These are phyloP conservation scores for Theobroma cacao DNA, from an alignment of 345 rosid species.

Conservation along the genomic window DNA sequence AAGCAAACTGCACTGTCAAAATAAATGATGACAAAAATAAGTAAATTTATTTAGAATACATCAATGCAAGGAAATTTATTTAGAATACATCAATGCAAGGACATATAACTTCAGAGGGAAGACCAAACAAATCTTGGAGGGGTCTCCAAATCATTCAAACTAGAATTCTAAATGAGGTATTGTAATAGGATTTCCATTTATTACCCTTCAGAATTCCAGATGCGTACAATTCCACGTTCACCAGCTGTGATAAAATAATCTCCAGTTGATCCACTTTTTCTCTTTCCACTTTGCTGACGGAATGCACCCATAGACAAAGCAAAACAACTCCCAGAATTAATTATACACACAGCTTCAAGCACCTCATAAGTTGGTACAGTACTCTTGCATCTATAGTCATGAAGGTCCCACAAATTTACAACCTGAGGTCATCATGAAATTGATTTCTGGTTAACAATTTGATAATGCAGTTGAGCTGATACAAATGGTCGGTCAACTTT, in stretches of 20 bases:
- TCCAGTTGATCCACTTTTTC: slow-evolving; percentile 31
- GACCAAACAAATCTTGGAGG: background rate
- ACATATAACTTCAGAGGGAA: background rate
- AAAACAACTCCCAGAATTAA: slow-evolving; percentile 51
- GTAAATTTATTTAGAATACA: slow-evolving; percentile 8
- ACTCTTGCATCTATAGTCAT: slow-evolving; percentile 61
- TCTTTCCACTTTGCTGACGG: slow-evolving; percentile 42
- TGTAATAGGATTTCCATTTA: background rate
- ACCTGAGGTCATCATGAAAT: slow-evolving; percentile 49
- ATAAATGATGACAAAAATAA: slow-evolving; percentile 22
- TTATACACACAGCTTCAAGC: slow-evolving; percentile 67
- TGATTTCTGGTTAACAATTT: slow-evolving; percentile 7
- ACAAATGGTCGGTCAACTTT: background rate
- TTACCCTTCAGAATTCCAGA: slow-evolving; percentile 91
- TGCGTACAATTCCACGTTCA: slow-evolving; percentile 78
- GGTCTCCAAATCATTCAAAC: background rate
- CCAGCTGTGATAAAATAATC: slow-evolving; percentile 74
- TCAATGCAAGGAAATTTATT: slow-evolving; percentile 4
- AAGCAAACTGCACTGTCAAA: slow-evolving; percentile 75
- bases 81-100: slow-evolving; percentile 4
- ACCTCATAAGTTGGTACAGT: slow-evolving; percentile 82
- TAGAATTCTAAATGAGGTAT: background rate
- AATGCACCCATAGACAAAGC: slow-evolving; percentile 43
- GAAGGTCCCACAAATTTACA: slow-evolving; percentile 92
- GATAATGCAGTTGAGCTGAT: background rate